These are phyloP conservation scores for Astrocystis sublimbata DNA, from an alignment of 495 filamentous ascomycete species.

Conservation along the genomic window DNA sequence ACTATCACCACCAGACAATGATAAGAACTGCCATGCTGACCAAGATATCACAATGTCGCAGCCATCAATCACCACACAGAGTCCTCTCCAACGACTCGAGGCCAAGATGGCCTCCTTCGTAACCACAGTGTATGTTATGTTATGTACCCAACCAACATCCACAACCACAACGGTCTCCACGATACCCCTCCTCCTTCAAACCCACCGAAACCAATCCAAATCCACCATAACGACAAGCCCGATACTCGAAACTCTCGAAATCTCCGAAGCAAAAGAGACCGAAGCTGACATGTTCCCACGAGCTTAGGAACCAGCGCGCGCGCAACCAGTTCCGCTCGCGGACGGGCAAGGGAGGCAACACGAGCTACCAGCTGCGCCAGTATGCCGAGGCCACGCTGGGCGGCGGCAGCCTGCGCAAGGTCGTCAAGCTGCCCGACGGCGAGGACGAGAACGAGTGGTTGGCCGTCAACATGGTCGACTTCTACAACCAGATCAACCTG, in stretches of 20 bases:
- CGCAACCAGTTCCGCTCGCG: conserved; percentile 90
- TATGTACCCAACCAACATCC: background rate
- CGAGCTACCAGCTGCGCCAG: conserved; percentile 92
- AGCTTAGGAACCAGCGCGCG: conserved; percentile 83
- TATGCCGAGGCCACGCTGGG: conserved; percentile 97
- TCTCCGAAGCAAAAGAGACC: too few species aligned
- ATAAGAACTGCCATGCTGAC: conserved; percentile 25
- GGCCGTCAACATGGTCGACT: conserved; percentile 98
- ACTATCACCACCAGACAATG: background rate
- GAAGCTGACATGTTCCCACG: conserved; percentile 15
- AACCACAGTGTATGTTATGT: conserved; percentile 49
- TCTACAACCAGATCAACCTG: conserved; percentile 99
- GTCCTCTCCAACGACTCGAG: conserved; percentile 23
- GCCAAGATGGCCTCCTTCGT: conserved; percentile 53
- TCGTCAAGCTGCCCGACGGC: conserved; percentile 93
- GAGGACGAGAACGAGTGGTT: conserved; percentile 98
- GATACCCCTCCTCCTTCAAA: background rate
- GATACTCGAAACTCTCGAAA: too few species aligned
- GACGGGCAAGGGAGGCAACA: conserved; percentile 81
- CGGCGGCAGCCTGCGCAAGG: conserved; percentile 91
- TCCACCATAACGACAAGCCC: too few species aligned
- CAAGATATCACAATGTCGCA: conserved; percentile 23
- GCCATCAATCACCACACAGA: conserved; percentile 15
- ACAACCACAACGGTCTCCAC: background rate
- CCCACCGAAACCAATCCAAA: too few species aligned